Conservation (phyloP, 1,139 yeast genomes). For the Nematodospora anomalae region DNA sequence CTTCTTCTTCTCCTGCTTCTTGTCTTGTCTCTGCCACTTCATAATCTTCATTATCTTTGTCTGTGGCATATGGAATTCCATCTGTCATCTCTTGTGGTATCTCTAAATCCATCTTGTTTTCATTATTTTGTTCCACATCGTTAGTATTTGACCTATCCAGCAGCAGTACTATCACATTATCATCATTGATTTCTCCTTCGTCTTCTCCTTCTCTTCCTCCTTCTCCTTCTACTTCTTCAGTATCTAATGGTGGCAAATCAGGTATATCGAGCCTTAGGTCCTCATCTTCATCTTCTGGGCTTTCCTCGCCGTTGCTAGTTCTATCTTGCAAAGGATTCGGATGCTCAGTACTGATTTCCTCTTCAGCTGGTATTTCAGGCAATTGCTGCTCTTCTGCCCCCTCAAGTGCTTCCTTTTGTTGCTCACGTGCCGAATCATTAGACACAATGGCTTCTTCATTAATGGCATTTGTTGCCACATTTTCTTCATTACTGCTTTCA, state of each 20-base stretch:
- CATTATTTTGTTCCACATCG: neutral
- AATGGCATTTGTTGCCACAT: constrained; percentile 1
- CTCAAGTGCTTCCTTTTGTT: constrained; percentile 9
- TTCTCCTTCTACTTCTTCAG: neutral
- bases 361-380: neutral
- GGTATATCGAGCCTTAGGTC: constrained; percentile 13
- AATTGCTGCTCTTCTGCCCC: neutral
- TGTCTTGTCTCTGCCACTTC: constrained; percentile 28
- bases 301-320: too few species aligned
- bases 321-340: too few species aligned
- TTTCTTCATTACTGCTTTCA: constrained; percentile 1
- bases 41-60: constrained; percentile 52
- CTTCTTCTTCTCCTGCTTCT: constrained; percentile 19
- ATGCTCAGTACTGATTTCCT: constrained; percentile 3
- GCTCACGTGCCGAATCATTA: constrained; percentile 11
- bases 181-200: neutral
- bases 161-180: neutral
- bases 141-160: neutral
- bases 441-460: constrained; percentile 5
- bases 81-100: constrained; percentile 5
- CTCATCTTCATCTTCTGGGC: constrained; percentile 35
- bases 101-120: constrained; percentile 7
- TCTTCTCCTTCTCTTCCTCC: neutral
- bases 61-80: constrained; percentile 2
- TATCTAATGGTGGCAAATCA: constrained; percentile 5